A percentile compares a stretch with the other conserved stretches of the same genome.
Evolutionary conservation across 306 rosid species (phyloP).

Genomic region (Cicer yamashitae): DNA sequence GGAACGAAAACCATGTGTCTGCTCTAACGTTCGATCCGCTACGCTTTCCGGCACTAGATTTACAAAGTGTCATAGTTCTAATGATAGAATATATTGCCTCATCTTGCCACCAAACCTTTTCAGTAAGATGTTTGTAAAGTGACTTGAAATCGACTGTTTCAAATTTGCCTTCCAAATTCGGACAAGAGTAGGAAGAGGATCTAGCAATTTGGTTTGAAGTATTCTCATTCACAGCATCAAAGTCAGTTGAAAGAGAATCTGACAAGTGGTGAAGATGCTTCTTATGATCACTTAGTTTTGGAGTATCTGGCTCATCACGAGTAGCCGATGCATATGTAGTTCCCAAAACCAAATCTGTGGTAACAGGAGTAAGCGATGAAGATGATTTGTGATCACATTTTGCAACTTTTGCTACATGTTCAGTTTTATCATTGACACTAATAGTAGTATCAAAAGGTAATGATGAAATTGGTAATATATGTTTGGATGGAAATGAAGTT

Average conservation of each 20-base stretch:
- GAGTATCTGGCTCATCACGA: constrained; percentile 55
- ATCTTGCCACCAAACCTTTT: constrained; percentile 79
- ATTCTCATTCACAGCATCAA: constrained; percentile 52
- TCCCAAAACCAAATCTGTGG: constrained; percentile 96
- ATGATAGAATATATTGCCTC: constrained; percentile 71
- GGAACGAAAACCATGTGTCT: constrained; percentile 80
- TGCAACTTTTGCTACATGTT: constrained; percentile 44
- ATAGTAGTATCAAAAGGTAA: constrained; percentile 48
- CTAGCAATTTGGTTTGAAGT: constrained; percentile 48
- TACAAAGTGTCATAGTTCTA: constrained; percentile 56
- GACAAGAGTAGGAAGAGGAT: constrained; percentile 57
- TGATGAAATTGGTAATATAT: constrained; percentile 43
- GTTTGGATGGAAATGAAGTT: constrained; percentile 50
- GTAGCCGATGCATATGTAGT: constrained; percentile 62
- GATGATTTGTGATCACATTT: constrained; percentile 49
- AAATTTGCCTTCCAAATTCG: constrained; percentile 48
- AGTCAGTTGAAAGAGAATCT: constrained; percentile 64
- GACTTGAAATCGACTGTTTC: constrained; percentile 74
- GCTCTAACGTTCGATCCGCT: constrained; percentile 57
- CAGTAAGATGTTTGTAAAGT: constrained; percentile 55
- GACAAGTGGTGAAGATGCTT: constrained; percentile 50
- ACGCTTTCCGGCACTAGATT: constrained; percentile 59
- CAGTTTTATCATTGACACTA: constrained; percentile 38
- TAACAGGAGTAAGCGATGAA: constrained; percentile 61
- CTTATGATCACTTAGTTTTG: constrained; percentile 52